Evolutionary conservation across 176 grass and related monocot species (phyloP).

Genomic region (Secale cereale): DNA sequence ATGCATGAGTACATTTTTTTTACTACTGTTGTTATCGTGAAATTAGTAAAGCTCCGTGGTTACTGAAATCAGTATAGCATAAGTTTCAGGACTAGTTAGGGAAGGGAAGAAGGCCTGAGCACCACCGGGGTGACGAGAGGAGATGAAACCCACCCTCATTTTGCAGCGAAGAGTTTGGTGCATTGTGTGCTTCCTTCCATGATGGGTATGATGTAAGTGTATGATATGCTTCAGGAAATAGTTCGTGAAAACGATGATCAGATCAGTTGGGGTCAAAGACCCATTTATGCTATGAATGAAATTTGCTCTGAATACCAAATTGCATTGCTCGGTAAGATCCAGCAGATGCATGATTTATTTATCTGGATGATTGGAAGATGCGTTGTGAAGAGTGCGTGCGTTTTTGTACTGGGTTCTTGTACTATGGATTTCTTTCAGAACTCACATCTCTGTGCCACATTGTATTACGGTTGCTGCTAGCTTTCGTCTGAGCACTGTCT

Average conservation of each 20-base stretch:
- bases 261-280: neutral
- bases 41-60: neutral
- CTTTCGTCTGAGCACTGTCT: too few species aligned
- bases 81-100: slow-evolving; percentile 8
- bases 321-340: too few species aligned
- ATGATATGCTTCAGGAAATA: neutral
- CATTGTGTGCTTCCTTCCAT: slow-evolving; percentile 6
- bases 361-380: too few species aligned
- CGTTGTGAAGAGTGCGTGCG: too few species aligned
- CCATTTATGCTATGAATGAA: neutral
- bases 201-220: neutral
- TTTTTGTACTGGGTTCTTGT: too few species aligned
- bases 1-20: neutral
- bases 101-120: slow-evolving; percentile 5
- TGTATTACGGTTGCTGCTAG: too few species aligned
- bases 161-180: slow-evolving; percentile 29
- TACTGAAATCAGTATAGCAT: slow-evolving; percentile 22
- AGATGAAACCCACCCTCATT: slow-evolving; percentile 30
- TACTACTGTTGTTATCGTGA: neutral
- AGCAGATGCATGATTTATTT: too few species aligned
- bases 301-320: neutral
- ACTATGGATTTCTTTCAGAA: too few species aligned
- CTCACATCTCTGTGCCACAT: too few species aligned
- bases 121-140: slow-evolving; percentile 4
- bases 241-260: neutral